Evolutionary conservation across 768 basidiomycete species (phyloP).

Genomic region (Tylopilus plumbeoviolaceoides): DNA sequence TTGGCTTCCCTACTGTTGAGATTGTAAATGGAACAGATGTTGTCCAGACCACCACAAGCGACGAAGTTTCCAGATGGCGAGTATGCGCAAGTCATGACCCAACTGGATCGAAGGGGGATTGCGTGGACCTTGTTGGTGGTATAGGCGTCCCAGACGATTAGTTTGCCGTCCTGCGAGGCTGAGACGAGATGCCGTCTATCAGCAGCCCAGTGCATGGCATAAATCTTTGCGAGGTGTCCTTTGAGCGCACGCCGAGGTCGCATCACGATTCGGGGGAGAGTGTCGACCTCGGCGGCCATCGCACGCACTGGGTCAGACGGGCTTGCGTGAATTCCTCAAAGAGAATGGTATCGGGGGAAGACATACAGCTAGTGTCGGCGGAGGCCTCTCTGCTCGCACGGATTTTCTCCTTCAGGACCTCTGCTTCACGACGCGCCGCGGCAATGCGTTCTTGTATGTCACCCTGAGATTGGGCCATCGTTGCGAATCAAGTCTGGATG

Average conservation of each 20-base stretch:
- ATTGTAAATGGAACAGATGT: conserved; percentile 98
- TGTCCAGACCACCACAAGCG: conserved; percentile 97
- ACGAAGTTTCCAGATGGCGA: conserved; percentile 96
- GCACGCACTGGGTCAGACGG: conserved; percentile 67
- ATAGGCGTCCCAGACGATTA: conserved; percentile 99
- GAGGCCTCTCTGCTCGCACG: conserved; percentile 93
- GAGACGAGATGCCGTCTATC: conserved; percentile 98
- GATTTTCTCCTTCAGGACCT: conserved; percentile 98
- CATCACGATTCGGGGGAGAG: conserved; percentile 95
- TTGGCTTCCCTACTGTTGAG: conserved; percentile 70
- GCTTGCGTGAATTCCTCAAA: conserved; percentile 14
- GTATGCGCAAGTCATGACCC: conserved; percentile 99
- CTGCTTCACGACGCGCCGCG: conserved; percentile 93
- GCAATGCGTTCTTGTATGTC: conserved; percentile 93
- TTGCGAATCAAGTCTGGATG: conserved; percentile 9
- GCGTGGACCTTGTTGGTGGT: conserved; percentile 99
- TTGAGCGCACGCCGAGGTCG: conserved; percentile 91
- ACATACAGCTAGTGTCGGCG: conserved; percentile 95
- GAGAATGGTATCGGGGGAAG: background rate
- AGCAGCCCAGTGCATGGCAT: conserved; percentile 99
- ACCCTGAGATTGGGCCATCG: conserved; percentile 76
- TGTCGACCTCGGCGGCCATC: conserved; percentile 97
- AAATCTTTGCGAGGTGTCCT: conserved; percentile 98
- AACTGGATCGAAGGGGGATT: conserved; percentile 94
- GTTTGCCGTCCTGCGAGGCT: conserved; percentile 98